Base-by-base conservation (phyloP, 768 basidiomycete genomes). In the Lyophyllum semitale region DNA sequence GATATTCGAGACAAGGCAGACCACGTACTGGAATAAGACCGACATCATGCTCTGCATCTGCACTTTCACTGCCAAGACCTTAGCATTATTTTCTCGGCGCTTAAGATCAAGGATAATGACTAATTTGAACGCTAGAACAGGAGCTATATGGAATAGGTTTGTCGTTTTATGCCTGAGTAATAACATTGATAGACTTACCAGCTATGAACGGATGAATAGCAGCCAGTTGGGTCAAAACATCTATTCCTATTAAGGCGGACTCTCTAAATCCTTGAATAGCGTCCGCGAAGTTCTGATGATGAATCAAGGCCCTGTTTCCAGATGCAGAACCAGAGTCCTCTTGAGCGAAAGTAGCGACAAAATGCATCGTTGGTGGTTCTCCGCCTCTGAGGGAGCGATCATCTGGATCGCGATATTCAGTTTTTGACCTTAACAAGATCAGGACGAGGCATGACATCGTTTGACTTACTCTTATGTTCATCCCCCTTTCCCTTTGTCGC, bases 41-140 rank as follows among this genome's bases (percentile, higher is more conserved):
- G 62, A 51, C 74, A 84, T 79, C 70, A 79, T 73, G 38, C 81
- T 72, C 55, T 71, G 73, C 80, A 84, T 84, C 56, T 80, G 75
- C 7, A 77, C 51, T 47, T 78, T 77, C 5, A 84, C 67, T 3
- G 71, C 66, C 1, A 75, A 53, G 7, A 83, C 71, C 54, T 80
- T 81, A 51, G 72, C 74, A 51, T 84, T 77, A 50, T 84, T 84
- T 22, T 81, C 79, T 20, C 77, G 68, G 20, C 81, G 69, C 3
- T 76, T 77, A 49, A 77, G 49, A 49, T 83, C 81, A 30, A 84
- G 66, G 17, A 74, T 73, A 22, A 80, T 71, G 7, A 80, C 79
- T 0, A 79, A 67, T 37, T 76, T 71, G 65, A 84, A 84, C 1
- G 82, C 81, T 13, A 15, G 4, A 13, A 33, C 17, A 5, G 20